Percentiles rank a stretch among this genome's conserved stretches.
phyloP scores from a whole-genome alignment of 441 rosid genomes.

The Macaranga tanarius region DNA sequence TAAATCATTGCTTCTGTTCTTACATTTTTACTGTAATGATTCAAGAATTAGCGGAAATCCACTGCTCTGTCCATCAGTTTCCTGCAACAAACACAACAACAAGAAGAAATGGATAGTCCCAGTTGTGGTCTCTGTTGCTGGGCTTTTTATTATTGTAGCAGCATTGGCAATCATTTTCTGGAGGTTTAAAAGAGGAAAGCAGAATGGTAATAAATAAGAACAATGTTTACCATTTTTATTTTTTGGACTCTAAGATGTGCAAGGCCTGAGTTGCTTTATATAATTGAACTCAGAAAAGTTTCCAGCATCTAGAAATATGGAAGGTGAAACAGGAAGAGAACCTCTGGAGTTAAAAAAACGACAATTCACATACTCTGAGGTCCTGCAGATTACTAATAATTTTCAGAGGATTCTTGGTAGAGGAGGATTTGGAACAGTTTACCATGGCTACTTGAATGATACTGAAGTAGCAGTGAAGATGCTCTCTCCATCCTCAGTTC shows the following conservation, averaged over 20 bases:
- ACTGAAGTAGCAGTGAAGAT: constrained; percentile 42
- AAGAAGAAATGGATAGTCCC: constrained; percentile 27
- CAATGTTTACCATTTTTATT: too few species aligned
- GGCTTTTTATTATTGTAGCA: constrained; percentile 21
- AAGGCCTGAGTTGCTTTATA: too few species aligned
- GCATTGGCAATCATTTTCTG: constrained; percentile 1
- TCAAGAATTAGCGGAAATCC: background rate
- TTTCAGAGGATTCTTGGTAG: constrained; percentile 32
- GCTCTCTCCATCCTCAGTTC: constrained; percentile 31
- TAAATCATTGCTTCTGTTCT: too few species aligned
- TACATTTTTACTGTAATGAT: too few species aligned
- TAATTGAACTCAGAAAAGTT: background rate
- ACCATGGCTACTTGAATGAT: constrained; percentile 27
- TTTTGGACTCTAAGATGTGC: too few species aligned
- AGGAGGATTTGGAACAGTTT: constrained; percentile 41
- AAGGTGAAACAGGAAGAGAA: background rate
- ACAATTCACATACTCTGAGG: constrained; percentile 31
- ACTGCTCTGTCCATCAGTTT: background rate
- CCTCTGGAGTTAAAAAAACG: background rate
- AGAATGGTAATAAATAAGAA: constrained; percentile 14
- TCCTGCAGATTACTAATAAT: constrained; percentile 31
- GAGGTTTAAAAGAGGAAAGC: constrained; percentile 28
- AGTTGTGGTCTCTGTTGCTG: constrained; percentile 34
- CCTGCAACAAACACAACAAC: constrained; percentile 23
- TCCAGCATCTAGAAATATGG: constrained; percentile 7